Evolutionary conservation across 1,284 basidiomycete species (phyloP).

Genomic region (Rhizoctonia solani): DNA sequence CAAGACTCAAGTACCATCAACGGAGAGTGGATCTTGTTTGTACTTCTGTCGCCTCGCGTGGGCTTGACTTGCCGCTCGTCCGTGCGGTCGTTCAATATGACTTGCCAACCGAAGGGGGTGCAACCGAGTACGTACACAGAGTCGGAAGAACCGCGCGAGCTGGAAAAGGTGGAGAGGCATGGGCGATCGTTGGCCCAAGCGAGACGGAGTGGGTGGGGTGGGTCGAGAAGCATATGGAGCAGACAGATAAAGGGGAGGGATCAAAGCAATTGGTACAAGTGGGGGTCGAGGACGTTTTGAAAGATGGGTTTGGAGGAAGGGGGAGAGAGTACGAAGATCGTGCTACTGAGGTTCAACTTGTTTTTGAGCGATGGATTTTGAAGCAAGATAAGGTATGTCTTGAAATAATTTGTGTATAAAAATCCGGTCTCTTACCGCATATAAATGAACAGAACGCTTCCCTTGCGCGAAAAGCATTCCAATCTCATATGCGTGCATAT

Average conservation of each 20-base stretch:
- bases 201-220: constrained; percentile 88
- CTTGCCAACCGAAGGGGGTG: constrained; percentile 94
- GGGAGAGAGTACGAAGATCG: constrained; percentile 81
- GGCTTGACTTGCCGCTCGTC: constrained; percentile 96
- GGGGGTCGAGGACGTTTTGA: constrained; percentile 71
- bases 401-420: not conserved
- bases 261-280: constrained; percentile 60
- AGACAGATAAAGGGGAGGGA: constrained; percentile 41
- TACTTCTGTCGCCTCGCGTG: constrained; percentile 96
- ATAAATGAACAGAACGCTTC: constrained; percentile 62
- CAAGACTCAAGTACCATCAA: constrained; percentile 41
- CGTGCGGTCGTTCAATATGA: constrained; percentile 96
- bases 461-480: constrained; percentile 84
- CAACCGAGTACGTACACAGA: constrained; percentile 95
- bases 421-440: not conserved
- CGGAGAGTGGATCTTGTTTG: constrained; percentile 77
- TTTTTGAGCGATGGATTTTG: constrained; percentile 94
- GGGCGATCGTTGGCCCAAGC: constrained; percentile 87
- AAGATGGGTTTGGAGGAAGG: constrained; percentile 84
- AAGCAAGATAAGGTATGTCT: constrained; percentile 66
- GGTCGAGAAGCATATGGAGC: constrained; percentile 79
- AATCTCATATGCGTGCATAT: constrained; percentile 94
- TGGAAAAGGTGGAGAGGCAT: constrained; percentile 85
- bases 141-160: constrained; percentile 97
- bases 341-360: constrained; percentile 94